Evolutionary conservation across 106 monocot species (phyloP), one percentile per base, ranked within the genome.

Genomic region (Chionographis japonica): DNA sequence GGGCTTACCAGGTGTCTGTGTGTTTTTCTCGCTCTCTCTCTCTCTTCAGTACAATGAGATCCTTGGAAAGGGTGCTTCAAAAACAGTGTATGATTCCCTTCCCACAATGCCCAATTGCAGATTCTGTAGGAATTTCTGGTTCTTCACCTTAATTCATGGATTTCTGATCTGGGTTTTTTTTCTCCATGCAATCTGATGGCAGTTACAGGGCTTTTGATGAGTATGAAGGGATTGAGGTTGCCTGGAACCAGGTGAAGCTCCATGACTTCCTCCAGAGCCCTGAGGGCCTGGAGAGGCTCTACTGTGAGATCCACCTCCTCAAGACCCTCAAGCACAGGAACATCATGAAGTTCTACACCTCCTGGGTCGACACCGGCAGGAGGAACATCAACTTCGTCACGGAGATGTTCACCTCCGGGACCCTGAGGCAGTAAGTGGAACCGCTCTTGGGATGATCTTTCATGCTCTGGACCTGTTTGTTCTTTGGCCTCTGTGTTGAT

Each of bases 211-310:
- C 73, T 37, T 92, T 92, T 71, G 85, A 92, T 75, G 92, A 88
- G 72, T 86, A 89, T 43, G 84, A 92, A 77, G 95, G 95, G 74
- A 97, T 92, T 19, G 95, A 97, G 76, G 89, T 97, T 2, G 95
- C 95, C 11, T 97, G 95, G 95, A 97, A 97, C 65, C 95, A 97
- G 68, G 95, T 97, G 70, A 86, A 91, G 79, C 84, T 97, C 6
- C 50, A 74, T 59, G 83, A 92, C 49, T 87, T 92, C 70, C 71
- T 92, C 15, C 85, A 85, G 77, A 88, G 92, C 56, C 75, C 82
- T 1, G 85, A 85, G 52, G 85, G 82, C 54, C 75, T 91, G 13
- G 92, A 97, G 84, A 78, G 95, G 67, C 86, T 97, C 42, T 97
- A 88, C 61, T 92, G 92, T 61, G 95, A 97, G 86, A 97, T 97